phyloP scores from a whole-genome alignment of 164 flowering plant species.

The Stephania yunnanensis region DNA sequence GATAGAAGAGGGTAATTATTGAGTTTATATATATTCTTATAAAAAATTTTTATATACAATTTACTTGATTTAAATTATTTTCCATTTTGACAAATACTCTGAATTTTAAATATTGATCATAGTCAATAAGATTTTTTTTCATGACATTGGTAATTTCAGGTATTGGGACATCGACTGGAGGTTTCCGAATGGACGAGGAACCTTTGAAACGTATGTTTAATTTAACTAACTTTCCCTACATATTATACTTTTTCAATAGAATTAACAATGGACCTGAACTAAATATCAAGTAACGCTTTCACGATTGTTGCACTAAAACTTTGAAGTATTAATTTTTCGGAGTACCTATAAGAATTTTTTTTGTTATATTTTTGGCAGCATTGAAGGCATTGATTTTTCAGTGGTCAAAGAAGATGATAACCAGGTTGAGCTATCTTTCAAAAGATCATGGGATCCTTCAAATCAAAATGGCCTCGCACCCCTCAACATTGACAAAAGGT shows the following conservation, averaged over 20 bases:
- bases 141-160: constrained; percentile 11
- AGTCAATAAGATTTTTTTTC: not conserved
- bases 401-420: constrained; percentile 60
- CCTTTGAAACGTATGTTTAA: not conserved
- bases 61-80: not conserved
- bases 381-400: constrained; percentile 46
- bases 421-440: constrained; percentile 79
- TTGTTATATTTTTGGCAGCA: constrained; percentile 40
- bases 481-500: constrained; percentile 84
- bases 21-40: not conserved
- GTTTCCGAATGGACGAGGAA: constrained; percentile 9
- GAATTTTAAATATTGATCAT: not conserved
- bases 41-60: not conserved
- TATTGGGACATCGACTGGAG: constrained; percentile 42
- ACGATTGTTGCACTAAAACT: too few species aligned
- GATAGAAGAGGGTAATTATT: constrained; percentile 28
- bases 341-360: too few species aligned
- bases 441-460: constrained; percentile 69
- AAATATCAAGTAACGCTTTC: not conserved
- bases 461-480: constrained; percentile 51
- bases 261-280: not conserved
- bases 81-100: not conserved
- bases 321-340: too few species aligned
- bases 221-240: too few species aligned
- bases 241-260: not conserved